Evolutionary conservation across 163 green algal species (phyloP), one percentile per base, ranked within the genome.

Genomic region (Volvox carteri): DNA sequence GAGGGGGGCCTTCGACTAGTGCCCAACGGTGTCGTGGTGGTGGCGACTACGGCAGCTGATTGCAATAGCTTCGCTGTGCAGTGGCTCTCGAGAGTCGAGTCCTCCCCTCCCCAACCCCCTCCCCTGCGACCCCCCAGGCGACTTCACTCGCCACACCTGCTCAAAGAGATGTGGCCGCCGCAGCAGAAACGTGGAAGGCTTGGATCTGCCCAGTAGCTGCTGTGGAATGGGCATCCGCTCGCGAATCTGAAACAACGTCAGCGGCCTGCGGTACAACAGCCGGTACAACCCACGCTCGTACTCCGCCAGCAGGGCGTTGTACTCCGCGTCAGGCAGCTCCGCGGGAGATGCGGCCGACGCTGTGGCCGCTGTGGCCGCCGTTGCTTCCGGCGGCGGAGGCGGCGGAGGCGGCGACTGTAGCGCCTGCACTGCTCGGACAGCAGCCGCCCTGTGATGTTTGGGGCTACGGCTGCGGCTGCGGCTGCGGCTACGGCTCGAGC

Each of bases 111-210:
- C n/a, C n/a, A n/a, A n/a, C n/a, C n/a, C n/a, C n/a, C n/a, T n/a
- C n/a, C n/a, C n/a, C n/a, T n/a, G n/a, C n/a, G n/a, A n/a, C n/a
- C n/a, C n/a, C n/a, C n/a, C n/a, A n/a, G n/a, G n/a, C n/a, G n/a
- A n/a, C n/a, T n/a, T n/a, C n/a, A n/a, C n/a, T n/a, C n/a, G n/a
- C n/a, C 80, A 6, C 83, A 74, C 72, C 84, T 84, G 84, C 18
- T 30, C 1, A 19, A 84, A 89, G 1, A 89, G 84, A 28, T 89
- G 84, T n/a, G 52, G 72, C 7, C 84, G 39, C 23, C 84, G 72
- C 54, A 89, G 84, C 54, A 89, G 72, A 41, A 84, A 89, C 23
- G 84, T 89, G 72, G 84, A 89, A 18, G 84, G 84, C 54, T 77
- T 84, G 19, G 54, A 67, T 0, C 41, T 9, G 33, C 62, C 84